These are phyloP conservation scores for Cyclospora cayetanensis DNA, from an alignment of 169 alveolate genomes.

Conservation along the genomic window DNA sequence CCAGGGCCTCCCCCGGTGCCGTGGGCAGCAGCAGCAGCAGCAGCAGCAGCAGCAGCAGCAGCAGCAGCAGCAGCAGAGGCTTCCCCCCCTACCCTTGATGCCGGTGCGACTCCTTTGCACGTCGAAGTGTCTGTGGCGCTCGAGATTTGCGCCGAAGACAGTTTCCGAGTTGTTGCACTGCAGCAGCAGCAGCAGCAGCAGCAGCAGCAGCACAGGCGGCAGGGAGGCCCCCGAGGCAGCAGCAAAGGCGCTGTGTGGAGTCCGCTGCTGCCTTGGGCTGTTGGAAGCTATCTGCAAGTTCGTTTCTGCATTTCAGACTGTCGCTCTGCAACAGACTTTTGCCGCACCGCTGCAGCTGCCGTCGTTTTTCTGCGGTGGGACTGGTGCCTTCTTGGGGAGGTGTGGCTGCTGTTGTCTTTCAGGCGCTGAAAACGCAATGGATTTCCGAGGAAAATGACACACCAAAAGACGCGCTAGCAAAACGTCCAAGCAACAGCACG, in stretches of 20 bases:
- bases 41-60: constrained; percentile 38
- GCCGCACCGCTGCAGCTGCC: neutral
- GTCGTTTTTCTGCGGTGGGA: neutral
- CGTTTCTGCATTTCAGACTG: neutral
- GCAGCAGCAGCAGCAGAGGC: constrained; percentile 2
- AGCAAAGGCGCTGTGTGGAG: constrained; percentile 12
- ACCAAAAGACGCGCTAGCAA: neutral
- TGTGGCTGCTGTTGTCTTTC: neutral
- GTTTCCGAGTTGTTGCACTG: neutral
- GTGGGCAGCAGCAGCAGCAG: neutral
- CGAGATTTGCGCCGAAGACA: neutral
- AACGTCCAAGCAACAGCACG: neutral
- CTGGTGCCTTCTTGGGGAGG: neutral
- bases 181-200: constrained; percentile 45
- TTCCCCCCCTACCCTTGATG: neutral
- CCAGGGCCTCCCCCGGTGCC: neutral
- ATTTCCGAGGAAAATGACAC: neutral
- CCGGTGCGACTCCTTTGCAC: too few species aligned
- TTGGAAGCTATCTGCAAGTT: neutral
- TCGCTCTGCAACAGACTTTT: neutral
- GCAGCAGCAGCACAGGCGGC: constrained; percentile 22
- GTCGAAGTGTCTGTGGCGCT: neutral
- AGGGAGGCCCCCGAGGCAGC: neutral
- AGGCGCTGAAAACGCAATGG: neutral
- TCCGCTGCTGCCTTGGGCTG: constrained; percentile 5